Base-by-base conservation (phyloP, 257 asterid species). In the Dorcoceras hygrometricum region DNA sequence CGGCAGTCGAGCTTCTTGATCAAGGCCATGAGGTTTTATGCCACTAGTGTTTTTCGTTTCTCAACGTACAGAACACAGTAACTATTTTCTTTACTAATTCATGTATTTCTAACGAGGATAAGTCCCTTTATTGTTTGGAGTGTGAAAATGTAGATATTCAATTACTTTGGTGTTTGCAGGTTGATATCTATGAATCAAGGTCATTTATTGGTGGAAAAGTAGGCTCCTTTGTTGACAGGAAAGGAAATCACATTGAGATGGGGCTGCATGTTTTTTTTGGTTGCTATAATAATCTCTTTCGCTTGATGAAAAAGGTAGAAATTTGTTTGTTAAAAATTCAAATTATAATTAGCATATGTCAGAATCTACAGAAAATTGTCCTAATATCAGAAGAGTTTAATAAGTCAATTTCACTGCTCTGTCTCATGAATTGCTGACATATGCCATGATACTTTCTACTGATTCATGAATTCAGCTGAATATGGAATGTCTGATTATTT, bases 201-300 rank as follows among this genome's bases (percentile, higher is more conserved):
- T 43, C 87, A 59, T 88, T 94, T 75, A 87, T 94, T 65, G 99
- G 99, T 66, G 99, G 99, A 39, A 94, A 94, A 90, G 99, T 94
- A 83, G 99, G 99, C 61, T 94, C 99, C 29, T 94, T 83, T 81
- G 99, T 94, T 69, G 99, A 90, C 81, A 88, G 62, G 77, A 74
- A 75, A 57, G 99, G 99, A 58, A 90, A 94, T 70, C 99, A 94
- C 78, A 78, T 94, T 69, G 99, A 94, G 73, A 94, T 94, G 99
- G 99, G 99, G 16, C 79, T 94, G 71, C 99, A 94, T 64, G 99
- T 90, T 75, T 94, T 94, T 87, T 94, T 94, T 69, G 99, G 99
- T 63, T 94, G 99, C 90, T 90, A 94, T 62, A 94, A 83, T 76
- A 94, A 94, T 84, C 96, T 94, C 56, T 94, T 94, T 71, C 96